phyloP scores from a whole-genome alignment of 768 basidiomycete genomes.

The Termitomyces eurrhizus region DNA sequence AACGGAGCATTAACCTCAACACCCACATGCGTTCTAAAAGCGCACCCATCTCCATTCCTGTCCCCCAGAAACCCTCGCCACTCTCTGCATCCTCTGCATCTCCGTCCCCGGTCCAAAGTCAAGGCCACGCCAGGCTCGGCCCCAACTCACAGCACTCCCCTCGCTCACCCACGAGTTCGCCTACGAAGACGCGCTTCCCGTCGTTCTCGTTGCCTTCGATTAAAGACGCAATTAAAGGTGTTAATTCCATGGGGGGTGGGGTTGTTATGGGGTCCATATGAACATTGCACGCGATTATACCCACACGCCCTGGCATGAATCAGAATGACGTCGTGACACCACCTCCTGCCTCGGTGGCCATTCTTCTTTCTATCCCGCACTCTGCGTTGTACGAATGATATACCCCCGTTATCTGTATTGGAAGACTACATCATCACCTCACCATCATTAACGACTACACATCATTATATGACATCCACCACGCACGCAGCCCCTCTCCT shows the following conservation, averaged over 20 bases:
- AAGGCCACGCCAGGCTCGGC: background rate
- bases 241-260: constrained; percentile 14
- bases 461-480: background rate
- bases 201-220: constrained; percentile 16
- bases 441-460: too few relatives aligned
- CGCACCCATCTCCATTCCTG: background rate
- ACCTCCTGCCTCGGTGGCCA: background rate
- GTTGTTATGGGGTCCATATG: constrained; percentile 5
- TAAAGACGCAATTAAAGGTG: constrained; percentile 17
- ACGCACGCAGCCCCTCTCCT: background rate
- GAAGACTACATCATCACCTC: background rate
- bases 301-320: background rate
- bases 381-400: background rate
- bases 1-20: background rate
- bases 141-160: background rate
- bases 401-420: background rate
- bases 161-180: constrained; percentile 2
- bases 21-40: background rate
- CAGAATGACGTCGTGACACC: background rate
- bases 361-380: background rate
- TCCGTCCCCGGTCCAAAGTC: background rate
- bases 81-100: background rate
- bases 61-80: background rate
- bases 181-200: constrained; percentile 9
- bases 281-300: background rate